Evolutionary conservation across 805 yeast genomes (phyloP).

Genomic region (Schizosaccharomyces octosporus): DNA sequence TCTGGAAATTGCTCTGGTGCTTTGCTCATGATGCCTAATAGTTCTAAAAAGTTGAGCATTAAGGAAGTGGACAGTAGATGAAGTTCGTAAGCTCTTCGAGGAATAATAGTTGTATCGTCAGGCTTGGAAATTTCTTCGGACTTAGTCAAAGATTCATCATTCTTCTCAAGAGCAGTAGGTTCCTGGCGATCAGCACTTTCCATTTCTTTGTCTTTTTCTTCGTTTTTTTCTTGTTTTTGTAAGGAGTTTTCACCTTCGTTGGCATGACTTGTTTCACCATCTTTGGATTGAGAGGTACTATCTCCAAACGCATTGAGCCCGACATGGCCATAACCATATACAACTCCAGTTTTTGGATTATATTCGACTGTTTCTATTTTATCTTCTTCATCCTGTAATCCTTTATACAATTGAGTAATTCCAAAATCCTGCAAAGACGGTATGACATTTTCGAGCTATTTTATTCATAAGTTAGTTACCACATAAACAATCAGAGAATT

Average conservation of each 20-base stretch:
- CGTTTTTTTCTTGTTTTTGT: not conserved
- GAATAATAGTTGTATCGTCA: not conserved
- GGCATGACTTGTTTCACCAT: not conserved
- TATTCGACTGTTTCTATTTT: constrained; percentile 6
- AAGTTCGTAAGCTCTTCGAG: constrained; percentile 23
- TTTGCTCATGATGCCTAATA: constrained; percentile 50
- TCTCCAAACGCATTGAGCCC: not conserved
- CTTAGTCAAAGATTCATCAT: not conserved
- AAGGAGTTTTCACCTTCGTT: not conserved
- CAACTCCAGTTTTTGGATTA: not conserved
- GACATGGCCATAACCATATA: not conserved
- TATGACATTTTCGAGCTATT: constrained; percentile 30
- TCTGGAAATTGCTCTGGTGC: constrained; percentile 39
- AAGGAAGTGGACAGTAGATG: constrained; percentile 59
- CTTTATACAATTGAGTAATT: constrained; percentile 41
- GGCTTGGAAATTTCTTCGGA: not conserved
- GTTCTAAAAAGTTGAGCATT: constrained; percentile 54
- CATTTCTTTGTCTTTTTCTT: not conserved
- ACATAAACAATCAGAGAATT: no score
- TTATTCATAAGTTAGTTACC: not conserved
- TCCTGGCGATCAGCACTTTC: not conserved
- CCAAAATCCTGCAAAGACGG: constrained; percentile 60
- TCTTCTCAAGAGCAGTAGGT: not conserved
- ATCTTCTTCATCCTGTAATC: constrained; percentile 8
- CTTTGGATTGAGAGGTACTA: not conserved